These are phyloP conservation scores for Metschnikowia dekortorum DNA, from an alignment of 805 yeast genomes.

Conservation along the genomic window DNA sequence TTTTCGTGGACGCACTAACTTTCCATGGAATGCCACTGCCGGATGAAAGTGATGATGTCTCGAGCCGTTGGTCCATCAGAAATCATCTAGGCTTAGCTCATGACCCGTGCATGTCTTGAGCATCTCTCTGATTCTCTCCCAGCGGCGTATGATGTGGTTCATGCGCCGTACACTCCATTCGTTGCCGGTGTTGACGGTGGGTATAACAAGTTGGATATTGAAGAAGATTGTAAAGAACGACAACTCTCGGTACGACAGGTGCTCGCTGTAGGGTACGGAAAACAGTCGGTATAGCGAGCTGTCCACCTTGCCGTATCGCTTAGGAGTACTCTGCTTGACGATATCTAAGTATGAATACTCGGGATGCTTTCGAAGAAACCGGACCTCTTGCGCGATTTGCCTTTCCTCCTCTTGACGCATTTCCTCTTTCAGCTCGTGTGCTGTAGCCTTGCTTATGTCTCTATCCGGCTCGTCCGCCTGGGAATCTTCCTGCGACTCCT, in stretches of 20 bases:
- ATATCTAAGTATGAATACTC: conserved; percentile 24
- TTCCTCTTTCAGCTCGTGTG: background rate
- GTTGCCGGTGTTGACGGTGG: conserved; percentile 63
- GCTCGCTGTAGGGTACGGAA: conserved; percentile 87
- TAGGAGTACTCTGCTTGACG: conserved; percentile 24
- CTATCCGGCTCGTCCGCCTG: conserved; percentile 9
- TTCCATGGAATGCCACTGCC: no score
- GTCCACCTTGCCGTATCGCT: conserved; percentile 18
- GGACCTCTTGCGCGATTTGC: background rate
- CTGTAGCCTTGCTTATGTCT: background rate
- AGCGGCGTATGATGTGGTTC: conserved; percentile 28
- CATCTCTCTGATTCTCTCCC: conserved; percentile 20
- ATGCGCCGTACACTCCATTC: conserved; percentile 23
- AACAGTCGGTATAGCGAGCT: conserved; percentile 41
- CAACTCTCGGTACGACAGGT: conserved; percentile 82
- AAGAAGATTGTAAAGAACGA: conserved; percentile 57
- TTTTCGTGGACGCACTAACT: no score
- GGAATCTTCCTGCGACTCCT: conserved; percentile 3
- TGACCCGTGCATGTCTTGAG: background rate
- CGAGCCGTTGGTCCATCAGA: conserved; percentile 4
- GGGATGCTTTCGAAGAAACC: conserved; percentile 18
- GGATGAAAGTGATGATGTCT: no score
- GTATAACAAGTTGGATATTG: conserved; percentile 52
- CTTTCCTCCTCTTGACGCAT: background rate
- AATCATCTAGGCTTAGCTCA: conserved; percentile 15